These are phyloP conservation scores for Mycena citricolor DNA, from an alignment of 1,284 basidiomycete species.

Conservation along the genomic window DNA sequence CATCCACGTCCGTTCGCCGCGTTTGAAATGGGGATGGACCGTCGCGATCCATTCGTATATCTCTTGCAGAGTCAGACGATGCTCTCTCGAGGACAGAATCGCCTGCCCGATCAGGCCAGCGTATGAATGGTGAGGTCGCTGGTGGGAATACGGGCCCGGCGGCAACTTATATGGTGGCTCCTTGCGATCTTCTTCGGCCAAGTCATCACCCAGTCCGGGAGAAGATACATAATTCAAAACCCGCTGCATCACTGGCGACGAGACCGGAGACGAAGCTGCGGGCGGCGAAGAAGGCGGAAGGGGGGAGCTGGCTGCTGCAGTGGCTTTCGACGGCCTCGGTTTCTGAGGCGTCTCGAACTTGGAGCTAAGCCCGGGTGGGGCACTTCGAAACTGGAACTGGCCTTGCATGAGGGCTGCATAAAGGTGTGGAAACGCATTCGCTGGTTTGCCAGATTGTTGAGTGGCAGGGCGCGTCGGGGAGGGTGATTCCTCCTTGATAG, in stretches of 20 bases:
- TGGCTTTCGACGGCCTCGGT: conserved; percentile 7
- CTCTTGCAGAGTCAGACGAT: conserved; percentile 89
- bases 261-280: conserved; percentile 50
- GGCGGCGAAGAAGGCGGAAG: conserved; percentile 53
- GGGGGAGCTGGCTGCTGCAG: conserved; percentile 29
- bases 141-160: conserved; percentile 74
- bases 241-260: conserved; percentile 50
- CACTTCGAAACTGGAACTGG: conserved; percentile 32
- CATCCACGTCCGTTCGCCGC: conserved; percentile 94
- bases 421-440: conserved; percentile 29
- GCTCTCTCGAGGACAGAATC: conserved; percentile 80
- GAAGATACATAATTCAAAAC: conserved; percentile 75
- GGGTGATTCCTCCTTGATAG: conserved; percentile 39
- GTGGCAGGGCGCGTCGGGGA: conserved; percentile 33
- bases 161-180: conserved; percentile 73
- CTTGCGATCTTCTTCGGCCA: conserved; percentile 55
- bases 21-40: conserved; percentile 91
- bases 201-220: conserved; percentile 50
- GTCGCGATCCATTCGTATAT: conserved; percentile 96
- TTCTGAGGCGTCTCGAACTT: conserved; percentile 40
- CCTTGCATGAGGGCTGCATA: conserved; percentile 36
- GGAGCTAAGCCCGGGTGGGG: conserved; percentile 31
- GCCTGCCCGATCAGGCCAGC: conserved; percentile 96
- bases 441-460: conserved; percentile 24
- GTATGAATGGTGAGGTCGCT: conserved; percentile 85